A percentile compares a stretch with the other conserved stretches of the same genome.
Evolutionary conservation across 2,329 filamentous ascomycete species (phyloP).

Genomic region (Clarireedia homoeocarpa): DNA sequence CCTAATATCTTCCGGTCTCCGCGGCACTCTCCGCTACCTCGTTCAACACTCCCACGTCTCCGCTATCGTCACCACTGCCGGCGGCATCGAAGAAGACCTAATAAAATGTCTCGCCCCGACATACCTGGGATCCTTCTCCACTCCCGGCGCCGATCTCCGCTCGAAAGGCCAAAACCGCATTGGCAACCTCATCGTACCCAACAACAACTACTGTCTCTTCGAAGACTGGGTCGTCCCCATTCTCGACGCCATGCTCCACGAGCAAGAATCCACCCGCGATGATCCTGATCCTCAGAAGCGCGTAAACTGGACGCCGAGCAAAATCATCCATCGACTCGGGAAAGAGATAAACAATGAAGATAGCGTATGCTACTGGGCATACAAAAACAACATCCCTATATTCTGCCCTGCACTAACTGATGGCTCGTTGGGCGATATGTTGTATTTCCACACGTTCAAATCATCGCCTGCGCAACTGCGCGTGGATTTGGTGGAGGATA

Average conservation of each 20-base stretch:
- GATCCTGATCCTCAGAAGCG: constrained; percentile 36
- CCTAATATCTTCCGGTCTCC: constrained; percentile 88
- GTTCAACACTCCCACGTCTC: constrained; percentile 90
- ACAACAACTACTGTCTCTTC: constrained; percentile 94
- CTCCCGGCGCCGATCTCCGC: constrained; percentile 68
- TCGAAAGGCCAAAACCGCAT: constrained; percentile 88
- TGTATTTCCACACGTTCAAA: constrained; percentile 97
- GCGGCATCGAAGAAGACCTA: constrained; percentile 92
- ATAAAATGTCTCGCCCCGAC: constrained; percentile 97
- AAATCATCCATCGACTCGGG: constrained; percentile 81
- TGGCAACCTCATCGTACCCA: constrained; percentile 90
- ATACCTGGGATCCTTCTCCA: constrained; percentile 81
- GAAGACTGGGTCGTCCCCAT: constrained; percentile 98
- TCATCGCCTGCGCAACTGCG: constrained; percentile 71
- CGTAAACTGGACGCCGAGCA: constrained; percentile 88
- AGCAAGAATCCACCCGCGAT: constrained; percentile 77
- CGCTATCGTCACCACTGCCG: constrained; percentile 89
- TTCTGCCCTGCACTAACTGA: constrained; percentile 96
- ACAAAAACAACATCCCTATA: constrained; percentile 91
- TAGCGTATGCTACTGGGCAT: constrained; percentile 91
- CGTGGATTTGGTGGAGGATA: constrained; percentile 90
- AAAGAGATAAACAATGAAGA: constrained; percentile 90
- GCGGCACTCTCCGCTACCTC: constrained; percentile 85
- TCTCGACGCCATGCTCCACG: constrained; percentile 85
- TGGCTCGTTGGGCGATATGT: constrained; percentile 92